These are phyloP conservation scores for Phytophthora megakarya DNA, from an alignment of 352 stramenopile genomes.

Conservation along the genomic window DNA sequence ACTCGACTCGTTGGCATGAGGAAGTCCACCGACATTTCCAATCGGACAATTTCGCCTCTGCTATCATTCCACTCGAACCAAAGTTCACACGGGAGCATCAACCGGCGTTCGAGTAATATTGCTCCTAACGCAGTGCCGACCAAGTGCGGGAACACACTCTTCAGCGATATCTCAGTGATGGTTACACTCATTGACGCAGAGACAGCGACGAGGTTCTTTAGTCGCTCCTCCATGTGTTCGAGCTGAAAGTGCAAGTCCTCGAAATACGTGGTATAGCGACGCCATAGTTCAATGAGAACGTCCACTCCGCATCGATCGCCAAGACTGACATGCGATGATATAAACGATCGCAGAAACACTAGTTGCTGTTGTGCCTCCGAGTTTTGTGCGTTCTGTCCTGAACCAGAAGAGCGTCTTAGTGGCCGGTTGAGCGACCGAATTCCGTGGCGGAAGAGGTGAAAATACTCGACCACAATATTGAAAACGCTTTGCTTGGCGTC, in stretches of 20 bases:
- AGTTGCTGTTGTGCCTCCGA: constrained; percentile 7
- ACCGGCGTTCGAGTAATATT: constrained; percentile 14
- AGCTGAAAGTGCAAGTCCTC: constrained; percentile 35
- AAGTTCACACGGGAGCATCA: constrained; percentile 17
- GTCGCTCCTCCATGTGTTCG: constrained; percentile 17
- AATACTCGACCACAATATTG: constrained; percentile 20
- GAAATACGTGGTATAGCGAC: constrained; percentile 28
- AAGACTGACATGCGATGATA: constrained; percentile 22
- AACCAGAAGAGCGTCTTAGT: neutral
- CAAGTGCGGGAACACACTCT: constrained; percentile 15
- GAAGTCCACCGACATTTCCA: constrained; percentile 26
- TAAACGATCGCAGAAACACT: constrained; percentile 21
- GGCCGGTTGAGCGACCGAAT: neutral
- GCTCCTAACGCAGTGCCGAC: neutral
- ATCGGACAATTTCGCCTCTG: neutral
- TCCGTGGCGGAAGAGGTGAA: constrained; percentile 19
- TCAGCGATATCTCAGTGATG: constrained; percentile 2
- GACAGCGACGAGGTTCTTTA: neutral
- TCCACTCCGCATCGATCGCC: constrained; percentile 15
- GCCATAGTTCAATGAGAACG: constrained; percentile 23
- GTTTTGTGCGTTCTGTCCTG: neutral
- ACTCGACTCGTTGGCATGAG: constrained; percentile 3
- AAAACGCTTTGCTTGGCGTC: constrained; percentile 16
- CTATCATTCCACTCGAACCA: constrained; percentile 17
- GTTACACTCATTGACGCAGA: constrained; percentile 2